A percentile compares a stretch with the other conserved stretches of the same genome.
These are phyloP conservation scores for Stachybotrys chartarum DNA, from an alignment of 2,329 filamentous ascomycete genomes.

Conservation along the genomic window DNA sequence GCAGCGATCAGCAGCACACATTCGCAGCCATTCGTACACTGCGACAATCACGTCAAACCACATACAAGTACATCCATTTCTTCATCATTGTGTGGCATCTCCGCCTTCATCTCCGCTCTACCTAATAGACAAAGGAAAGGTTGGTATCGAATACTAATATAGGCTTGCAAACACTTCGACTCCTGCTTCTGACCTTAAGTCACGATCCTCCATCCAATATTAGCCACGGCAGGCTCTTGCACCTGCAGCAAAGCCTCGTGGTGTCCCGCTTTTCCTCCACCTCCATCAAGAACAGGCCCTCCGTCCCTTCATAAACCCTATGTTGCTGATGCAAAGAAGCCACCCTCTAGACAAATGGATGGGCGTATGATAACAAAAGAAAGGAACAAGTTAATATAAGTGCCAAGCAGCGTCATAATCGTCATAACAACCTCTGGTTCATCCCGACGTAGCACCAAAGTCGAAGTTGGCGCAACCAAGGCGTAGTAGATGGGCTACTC, in stretches of 20 bases:
- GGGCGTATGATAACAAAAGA: neutral
- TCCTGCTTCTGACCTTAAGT: neutral
- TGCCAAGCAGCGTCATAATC: neutral
- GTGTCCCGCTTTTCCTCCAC: too few relatives aligned
- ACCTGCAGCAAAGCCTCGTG: neutral
- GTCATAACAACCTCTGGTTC: neutral
- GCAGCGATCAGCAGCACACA: too few relatives aligned
- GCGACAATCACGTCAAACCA: too few relatives aligned
- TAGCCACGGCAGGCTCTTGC: neutral
- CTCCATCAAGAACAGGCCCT: neutral
- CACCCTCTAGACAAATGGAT: neutral
- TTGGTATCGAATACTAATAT: neutral
- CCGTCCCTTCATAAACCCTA: neutral
- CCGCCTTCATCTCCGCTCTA: neutral
- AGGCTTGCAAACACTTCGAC: too few relatives aligned
- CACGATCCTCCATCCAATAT: neutral
- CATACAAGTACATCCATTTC: too few relatives aligned
- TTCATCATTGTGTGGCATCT: too few relatives aligned
- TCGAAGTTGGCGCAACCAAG: too few relatives aligned
- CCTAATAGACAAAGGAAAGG: neutral
- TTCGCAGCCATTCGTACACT: too few relatives aligned
- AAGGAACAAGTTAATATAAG: conserved; percentile 1
- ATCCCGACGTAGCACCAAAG: neutral
- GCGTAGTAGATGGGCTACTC: conserved; percentile 1
- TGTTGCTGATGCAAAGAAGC: neutral